Conservation (phyloP, 257 asterid species). For the Capsicum chinense region DNA sequence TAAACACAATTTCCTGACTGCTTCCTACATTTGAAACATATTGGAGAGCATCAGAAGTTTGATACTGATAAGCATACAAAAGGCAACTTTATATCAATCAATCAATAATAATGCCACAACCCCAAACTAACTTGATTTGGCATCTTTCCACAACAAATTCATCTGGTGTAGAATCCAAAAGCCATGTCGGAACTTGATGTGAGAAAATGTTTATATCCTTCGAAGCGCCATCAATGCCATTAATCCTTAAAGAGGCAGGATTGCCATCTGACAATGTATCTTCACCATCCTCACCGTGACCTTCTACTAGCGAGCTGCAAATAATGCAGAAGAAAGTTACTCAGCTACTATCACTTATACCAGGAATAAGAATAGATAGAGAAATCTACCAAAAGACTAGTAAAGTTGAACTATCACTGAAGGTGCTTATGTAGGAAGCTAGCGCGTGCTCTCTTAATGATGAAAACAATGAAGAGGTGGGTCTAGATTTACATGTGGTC, state of each 20-base stretch:
- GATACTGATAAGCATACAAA: constrained; percentile 30
- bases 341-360: background rate
- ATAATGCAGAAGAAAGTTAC: constrained; percentile 34
- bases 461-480: constrained; percentile 7
- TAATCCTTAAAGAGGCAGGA: constrained; percentile 57
- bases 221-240: constrained; percentile 60
- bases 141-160: constrained; percentile 84
- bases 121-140: constrained; percentile 36
- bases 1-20: constrained; percentile 63
- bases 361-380: constrained; percentile 11
- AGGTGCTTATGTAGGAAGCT: background rate
- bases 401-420: constrained; percentile 3
- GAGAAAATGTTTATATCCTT: constrained; percentile 58
- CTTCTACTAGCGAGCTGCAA: constrained; percentile 75
- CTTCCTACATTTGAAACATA: constrained; percentile 66
- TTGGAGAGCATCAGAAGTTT: background rate
- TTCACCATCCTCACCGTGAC: constrained; percentile 71
- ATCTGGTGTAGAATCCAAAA: constrained; percentile 92
- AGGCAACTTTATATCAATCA: constrained; percentile 14
- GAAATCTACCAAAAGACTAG: constrained; percentile 10
- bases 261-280: constrained; percentile 52
- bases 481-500: constrained; percentile 5
- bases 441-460: background rate
- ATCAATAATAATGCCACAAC: constrained; percentile 19
- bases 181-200: constrained; percentile 82